A percentile compares a stretch with the other conserved stretches of the same genome.
Conservation (phyloP, 768 basidiomycete genomes). For the Lactarius pseudohatsudake region DNA sequence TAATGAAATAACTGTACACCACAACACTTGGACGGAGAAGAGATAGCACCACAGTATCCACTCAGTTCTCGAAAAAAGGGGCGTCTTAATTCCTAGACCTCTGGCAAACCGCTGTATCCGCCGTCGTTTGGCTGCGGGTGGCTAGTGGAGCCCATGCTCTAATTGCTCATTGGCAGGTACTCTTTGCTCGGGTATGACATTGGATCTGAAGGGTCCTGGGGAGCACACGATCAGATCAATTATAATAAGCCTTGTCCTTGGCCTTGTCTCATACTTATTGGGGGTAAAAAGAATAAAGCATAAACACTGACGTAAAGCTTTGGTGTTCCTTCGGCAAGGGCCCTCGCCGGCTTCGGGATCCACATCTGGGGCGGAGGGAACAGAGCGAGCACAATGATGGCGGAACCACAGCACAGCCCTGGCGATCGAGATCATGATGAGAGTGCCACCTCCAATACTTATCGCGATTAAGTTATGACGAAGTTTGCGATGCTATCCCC, state of each 20-base stretch:
- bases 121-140: slow-evolving; percentile 10
- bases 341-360: no score
- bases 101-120: slow-evolving; percentile 24
- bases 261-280: no score
- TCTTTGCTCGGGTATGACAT: slow-evolving; percentile 22
- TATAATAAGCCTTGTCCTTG: no score
- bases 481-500: no score
- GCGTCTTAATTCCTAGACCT: slow-evolving; percentile 9
- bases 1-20: neutral
- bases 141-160: neutral
- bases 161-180: neutral
- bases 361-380: no score
- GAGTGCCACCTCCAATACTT: no score
- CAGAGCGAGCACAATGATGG: no score
- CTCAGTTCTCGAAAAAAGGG: neutral
- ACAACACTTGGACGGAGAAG: neutral
- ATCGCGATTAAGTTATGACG: no score
- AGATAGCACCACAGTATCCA: no score
- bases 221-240: neutral
- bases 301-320: slow-evolving; percentile 23
- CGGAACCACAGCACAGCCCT: no score
- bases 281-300: no score
- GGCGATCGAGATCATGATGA: no score
- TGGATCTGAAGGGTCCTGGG: slow-evolving; percentile 29
- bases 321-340: neutral